Evolutionary conservation across 1,284 basidiomycete genomes (phyloP), one percentile per base, ranked within the genome.

Genomic region (Cutaneotrichosporon sp.): DNA sequence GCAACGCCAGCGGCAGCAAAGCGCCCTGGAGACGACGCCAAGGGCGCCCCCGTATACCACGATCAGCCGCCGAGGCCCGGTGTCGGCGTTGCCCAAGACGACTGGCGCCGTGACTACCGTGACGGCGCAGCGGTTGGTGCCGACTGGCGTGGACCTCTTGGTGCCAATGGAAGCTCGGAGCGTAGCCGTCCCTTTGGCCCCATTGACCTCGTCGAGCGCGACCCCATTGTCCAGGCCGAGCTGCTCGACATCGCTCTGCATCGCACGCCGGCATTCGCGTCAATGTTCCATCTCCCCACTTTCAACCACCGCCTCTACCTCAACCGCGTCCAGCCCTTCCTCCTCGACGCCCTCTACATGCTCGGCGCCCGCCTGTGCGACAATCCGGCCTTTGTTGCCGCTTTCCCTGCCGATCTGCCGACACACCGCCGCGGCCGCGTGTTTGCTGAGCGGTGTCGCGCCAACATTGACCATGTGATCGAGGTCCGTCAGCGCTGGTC

Each of bases 321-420:
- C 36, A 66, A 64, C 34, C 69, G 69, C 42, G 65, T 73, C 4
- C 73, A 75, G 13, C 69, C 72, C 5, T 63, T 74, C 38, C 65
- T 77, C n/a, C 64, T 77, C 46, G 69, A 77, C 58, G 67, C 73
- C 37, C 76, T 78, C 36, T 77, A 74, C 60, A 71, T 75, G 17
- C 56, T 77, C 18, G 62, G 74, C 18, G 68, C 74, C 9, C 72
- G 77, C 12, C 58, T 72, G 46, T 74, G 64, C 55, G 67, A 71
- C 33, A 72, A 74, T 50, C 66, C 63, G 1, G 18, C 54, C 7
- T 56, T 73, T 33, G 53, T 73, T 13, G 40, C 59, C 4, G 58
- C 64, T 3, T 60, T 65, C 44, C 60, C 68, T 1, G 52, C 66
- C 5, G 46, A 54, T n/a, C 57, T 62, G 10, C 67, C 74, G 15